Evolutionary conservation across 1,284 basidiomycete genomes (phyloP), one percentile per base, ranked within the genome.

Genomic region (Ganoderma meredithae): DNA sequence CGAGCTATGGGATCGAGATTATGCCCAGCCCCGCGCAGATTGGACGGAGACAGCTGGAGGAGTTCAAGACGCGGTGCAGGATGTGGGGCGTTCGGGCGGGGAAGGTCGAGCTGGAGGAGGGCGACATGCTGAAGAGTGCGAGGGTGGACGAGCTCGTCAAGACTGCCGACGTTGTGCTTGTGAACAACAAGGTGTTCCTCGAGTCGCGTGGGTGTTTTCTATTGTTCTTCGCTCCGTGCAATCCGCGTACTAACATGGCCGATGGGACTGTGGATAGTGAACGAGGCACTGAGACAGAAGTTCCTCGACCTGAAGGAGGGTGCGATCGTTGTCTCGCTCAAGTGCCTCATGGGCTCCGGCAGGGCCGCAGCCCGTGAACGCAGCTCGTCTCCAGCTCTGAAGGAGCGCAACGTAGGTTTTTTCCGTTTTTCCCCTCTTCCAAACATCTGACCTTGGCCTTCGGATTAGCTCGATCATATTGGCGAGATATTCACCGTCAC

Each of bases 251-350:
- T 31, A 3, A 31, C 27, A 3, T 31, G 27, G 27, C 27, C 27
- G 27, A 31, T 31, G 27, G 27, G 27, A 31, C 27, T 41, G 8
- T 41, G 41, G 55, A n/a, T 66, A 93, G 92, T 94, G 71, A 94
- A 94, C 77, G 91, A 91, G 77, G 87, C 88, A 0, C 79, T 94
- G 13, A 83, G 88, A 62, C 88, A 90, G 27, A 92, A 91, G 74
- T 93, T 94, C 75, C 78, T 94, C 58, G 92, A 94, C 76, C 81
- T 94, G 68, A 94, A 93, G 75, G 92, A 94, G 72, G 92, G 92
- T 40, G 92, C 92, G 1, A 86, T 90, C 59, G 90, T 94, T 22
- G 85, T 94, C n/a, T 93, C 92, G 9, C 79, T 94, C 17, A 84
- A 86, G 64, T 90, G 90, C 1, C 93, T 94, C 72, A 90, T 90